Base-by-base conservation (phyloP, 2,329 filamentous ascomycete genomes). In the Fusarium sp. region DNA sequence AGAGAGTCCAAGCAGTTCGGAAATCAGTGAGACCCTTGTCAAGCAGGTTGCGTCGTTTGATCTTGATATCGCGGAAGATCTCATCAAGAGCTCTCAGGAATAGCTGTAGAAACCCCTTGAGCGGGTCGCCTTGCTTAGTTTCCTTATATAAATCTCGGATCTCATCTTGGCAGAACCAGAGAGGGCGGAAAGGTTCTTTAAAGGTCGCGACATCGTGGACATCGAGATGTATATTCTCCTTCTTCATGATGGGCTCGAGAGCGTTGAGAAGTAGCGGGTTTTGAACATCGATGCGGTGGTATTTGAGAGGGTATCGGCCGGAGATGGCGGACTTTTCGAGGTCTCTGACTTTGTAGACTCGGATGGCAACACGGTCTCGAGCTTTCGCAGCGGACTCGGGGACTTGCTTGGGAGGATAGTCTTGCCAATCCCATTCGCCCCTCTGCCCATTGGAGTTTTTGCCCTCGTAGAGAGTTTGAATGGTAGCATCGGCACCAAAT, bases 301-400 rank as follows among this genome's bases (percentile, higher is more conserved):
- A 79, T 48, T 79, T 80, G 54, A 83, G 73, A 13, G 77, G 74
- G 33, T 74, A 78, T n/a, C 73, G 72, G 24, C 81, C 81, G 0
- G 66, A 75, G 37, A 83, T 75, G 55, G 78, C 74, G 6, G 78
- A 75, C 75, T 83, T 83, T 11, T 71, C 70, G 26, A 60, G 60
- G 67, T 84, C 81, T 67, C 82, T 83, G 75, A 81, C 68, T 76
- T 83, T 83, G 80, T 77, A 84, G 20, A 83, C 74, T 62, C 79
- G 81, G 75, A 84, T 81, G 58, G 82, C 81, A 15, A 80, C 77
- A 5, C 78, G 75, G 47, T 80, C 78, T 43, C 83, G 76, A 8
- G 72, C 76, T 40, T 75, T 75, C 46, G 75, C 71, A 5, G 72
- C 75, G 24, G 75, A 74, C 56, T 81, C 82, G 72, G 77, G 81